These are phyloP conservation scores for Aspergillus sp. DNA, from an alignment of 2,329 filamentous ascomycete species.

Conservation along the genomic window DNA sequence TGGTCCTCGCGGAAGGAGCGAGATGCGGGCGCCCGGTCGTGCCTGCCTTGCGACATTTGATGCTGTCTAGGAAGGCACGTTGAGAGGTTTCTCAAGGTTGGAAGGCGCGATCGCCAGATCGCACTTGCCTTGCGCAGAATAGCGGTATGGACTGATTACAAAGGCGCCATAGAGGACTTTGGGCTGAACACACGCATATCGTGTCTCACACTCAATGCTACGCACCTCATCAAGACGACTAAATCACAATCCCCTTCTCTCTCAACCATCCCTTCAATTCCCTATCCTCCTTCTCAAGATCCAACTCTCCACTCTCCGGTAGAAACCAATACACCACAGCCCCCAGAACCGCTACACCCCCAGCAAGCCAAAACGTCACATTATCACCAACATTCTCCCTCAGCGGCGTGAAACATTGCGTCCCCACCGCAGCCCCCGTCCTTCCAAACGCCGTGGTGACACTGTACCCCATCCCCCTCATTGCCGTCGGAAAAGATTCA, in stretches of 20 bases:
- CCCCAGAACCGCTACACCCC: slow-evolving; percentile 34
- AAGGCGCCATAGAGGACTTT: background rate
- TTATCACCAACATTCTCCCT: slow-evolving; percentile 33
- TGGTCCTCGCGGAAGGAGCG: background rate
- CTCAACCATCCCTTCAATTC: slow-evolving; percentile 29
- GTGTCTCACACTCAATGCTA: no score
- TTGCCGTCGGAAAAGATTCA: slow-evolving; percentile 39
- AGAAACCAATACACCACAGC: slow-evolving; percentile 36
- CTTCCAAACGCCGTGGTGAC: slow-evolving; percentile 40
- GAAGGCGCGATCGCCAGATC: background rate
- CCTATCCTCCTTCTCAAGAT: slow-evolving; percentile 36
- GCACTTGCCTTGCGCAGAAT: no score
- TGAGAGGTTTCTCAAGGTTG: background rate
- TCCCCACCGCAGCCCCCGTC: slow-evolving; percentile 41
- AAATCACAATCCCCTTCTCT: slow-evolving; percentile 26
- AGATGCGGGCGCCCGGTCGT: background rate
- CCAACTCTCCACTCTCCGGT: slow-evolving; percentile 34
- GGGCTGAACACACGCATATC: no score
- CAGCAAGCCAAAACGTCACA: slow-evolving; percentile 40
- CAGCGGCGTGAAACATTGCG: slow-evolving; percentile 39
- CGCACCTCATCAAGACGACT: background rate
- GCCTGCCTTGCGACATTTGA: background rate
- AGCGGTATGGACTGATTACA: background rate
- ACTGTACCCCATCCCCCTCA: slow-evolving; percentile 40
- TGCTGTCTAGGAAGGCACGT: background rate